phyloP scores from a whole-genome alignment of 345 rosid species.

The Brassica cretica region DNA sequence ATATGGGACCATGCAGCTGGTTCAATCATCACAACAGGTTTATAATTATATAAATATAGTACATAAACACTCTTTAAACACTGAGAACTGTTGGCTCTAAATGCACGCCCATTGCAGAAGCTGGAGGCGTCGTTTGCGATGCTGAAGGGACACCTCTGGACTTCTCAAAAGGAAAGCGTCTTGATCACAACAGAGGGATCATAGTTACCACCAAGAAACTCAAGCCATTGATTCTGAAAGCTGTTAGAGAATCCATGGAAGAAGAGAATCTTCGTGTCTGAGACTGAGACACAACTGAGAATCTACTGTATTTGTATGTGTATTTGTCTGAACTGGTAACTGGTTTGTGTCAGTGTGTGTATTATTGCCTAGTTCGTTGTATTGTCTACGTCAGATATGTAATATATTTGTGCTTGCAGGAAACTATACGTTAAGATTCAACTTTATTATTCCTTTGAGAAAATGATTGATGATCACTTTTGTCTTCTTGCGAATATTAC shows the following conservation, averaged over 20 bases:
- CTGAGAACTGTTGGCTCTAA: not conserved
- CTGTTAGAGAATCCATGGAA: slow-evolving; percentile 63
- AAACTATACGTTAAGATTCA: not conserved
- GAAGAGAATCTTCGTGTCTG: slow-evolving; percentile 32
- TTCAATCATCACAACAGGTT: slow-evolving; percentile 81
- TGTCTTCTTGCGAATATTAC: not conserved
- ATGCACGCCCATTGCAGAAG: not conserved
- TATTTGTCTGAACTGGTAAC: slow-evolving; percentile 24
- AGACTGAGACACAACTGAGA: slow-evolving; percentile 19
- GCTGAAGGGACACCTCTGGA: not conserved
- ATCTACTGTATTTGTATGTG: slow-evolving; percentile 28
- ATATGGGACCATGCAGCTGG: slow-evolving; percentile 99
- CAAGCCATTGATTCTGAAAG: not conserved
- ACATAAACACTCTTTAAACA: not conserved
- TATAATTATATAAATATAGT: not conserved
- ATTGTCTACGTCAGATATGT: not conserved
- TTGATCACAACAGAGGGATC: not conserved
- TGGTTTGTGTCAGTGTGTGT: not conserved
- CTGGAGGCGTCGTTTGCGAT: not conserved
- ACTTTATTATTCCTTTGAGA: not conserved
- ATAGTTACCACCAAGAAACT: not conserved
- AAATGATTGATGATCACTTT: not conserved
- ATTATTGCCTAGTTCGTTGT: not conserved
- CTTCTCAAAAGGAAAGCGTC: not conserved
- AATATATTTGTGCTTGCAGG: not conserved